Percentiles rank a stretch among this genome's conserved stretches.
These are phyloP conservation scores for Pythium sp. DNA, from an alignment of 352 stramenopile species.

Conservation along the genomic window DNA sequence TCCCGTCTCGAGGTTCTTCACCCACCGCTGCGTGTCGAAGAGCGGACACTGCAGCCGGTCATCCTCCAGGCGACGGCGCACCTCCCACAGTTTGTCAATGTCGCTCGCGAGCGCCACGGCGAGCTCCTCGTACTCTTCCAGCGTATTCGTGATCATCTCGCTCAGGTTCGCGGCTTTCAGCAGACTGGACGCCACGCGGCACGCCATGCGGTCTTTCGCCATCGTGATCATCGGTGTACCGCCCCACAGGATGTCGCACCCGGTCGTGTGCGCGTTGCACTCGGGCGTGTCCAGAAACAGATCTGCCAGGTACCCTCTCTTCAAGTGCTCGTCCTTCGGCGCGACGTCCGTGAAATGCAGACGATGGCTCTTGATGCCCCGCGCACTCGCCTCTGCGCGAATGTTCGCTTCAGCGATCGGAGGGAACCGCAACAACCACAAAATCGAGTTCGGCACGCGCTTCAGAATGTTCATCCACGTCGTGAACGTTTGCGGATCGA, in stretches of 20 bases:
- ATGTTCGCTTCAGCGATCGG: slow-evolving; percentile 85
- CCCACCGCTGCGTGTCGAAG: slow-evolving; percentile 83
- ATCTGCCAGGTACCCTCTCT: slow-evolving; percentile 85
- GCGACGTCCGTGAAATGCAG: slow-evolving; percentile 87
- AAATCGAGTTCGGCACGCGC: slow-evolving; percentile 86
- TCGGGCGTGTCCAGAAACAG: slow-evolving; percentile 91
- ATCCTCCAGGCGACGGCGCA: slow-evolving; percentile 74
- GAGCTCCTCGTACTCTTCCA: slow-evolving; percentile 90
- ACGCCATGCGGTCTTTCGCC: slow-evolving; percentile 88
- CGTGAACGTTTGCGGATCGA: slow-evolving; percentile 89
- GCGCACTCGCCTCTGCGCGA: slow-evolving; percentile 65
- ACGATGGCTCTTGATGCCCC: slow-evolving; percentile 63
- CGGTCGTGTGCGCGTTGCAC: slow-evolving; percentile 92
- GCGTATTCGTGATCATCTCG: slow-evolving; percentile 71
- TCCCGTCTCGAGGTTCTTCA: slow-evolving; percentile 82
- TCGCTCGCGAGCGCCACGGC: slow-evolving; percentile 88
- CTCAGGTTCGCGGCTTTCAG: slow-evolving; percentile 74
- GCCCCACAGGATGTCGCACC: slow-evolving; percentile 91
- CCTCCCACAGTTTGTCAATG: slow-evolving; percentile 74
- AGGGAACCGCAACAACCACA: slow-evolving; percentile 91
- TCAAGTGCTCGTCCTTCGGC: slow-evolving; percentile 90
- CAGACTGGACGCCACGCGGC: slow-evolving; percentile 85
- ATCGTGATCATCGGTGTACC: slow-evolving; percentile 90
- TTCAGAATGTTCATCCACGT: slow-evolving; percentile 94
- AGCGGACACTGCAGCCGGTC: slow-evolving; percentile 59